Base-by-base conservation (phyloP, 2,329 filamentous ascomycete species). In the Sclerotinia subarctica region DNA sequence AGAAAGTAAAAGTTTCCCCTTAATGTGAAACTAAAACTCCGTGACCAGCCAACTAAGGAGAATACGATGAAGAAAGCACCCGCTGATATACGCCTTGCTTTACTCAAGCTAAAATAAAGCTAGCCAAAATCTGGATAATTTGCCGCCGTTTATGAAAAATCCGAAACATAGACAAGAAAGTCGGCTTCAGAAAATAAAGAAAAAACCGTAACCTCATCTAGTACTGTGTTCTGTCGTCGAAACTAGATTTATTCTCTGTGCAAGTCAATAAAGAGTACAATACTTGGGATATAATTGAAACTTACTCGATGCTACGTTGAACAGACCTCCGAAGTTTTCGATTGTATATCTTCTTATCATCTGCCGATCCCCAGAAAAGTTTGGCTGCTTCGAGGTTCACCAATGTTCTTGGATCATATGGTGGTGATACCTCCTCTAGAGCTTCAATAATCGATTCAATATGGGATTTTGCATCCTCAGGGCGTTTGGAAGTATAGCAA, bases 401-500 rank as follows among this genome's bases (percentile, higher is more conserved):
- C 44, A 93, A 86, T 15, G 92, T 94, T 57, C 94, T 86, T 0
- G 95, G 95, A 76, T 99, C 95, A 76, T 96, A 98, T 0, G 91
- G 89, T 0, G 94, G 92, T 2, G 88, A 85, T 69, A 96, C 92
- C 67, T 98, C 94, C 76, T 97, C 93, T n/a, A 98, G 82, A 0
- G 90, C 85, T 8, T 86, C 84, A 70, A 97, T 87, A 67, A 98
- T 90, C 5, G 90, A 91, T 67, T 96, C 90, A 54, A 99, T 89
- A 73, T 98, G 94, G 3, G 89, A 88, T 69, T 86, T 87, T 74
- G 94, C 87, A 74, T 97, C 93, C 70, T 97, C 93, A 6, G 83
- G 80, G 59, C 86, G 87, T 68, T 85, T 85, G 0, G 88, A 88
- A 66, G 88, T 88, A 78, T 98, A 98, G 79, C 94, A 97, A 0